phyloP scores from a whole-genome alignment of 2,329 filamentous ascomycete species.

The Monosporascus sp. region DNA sequence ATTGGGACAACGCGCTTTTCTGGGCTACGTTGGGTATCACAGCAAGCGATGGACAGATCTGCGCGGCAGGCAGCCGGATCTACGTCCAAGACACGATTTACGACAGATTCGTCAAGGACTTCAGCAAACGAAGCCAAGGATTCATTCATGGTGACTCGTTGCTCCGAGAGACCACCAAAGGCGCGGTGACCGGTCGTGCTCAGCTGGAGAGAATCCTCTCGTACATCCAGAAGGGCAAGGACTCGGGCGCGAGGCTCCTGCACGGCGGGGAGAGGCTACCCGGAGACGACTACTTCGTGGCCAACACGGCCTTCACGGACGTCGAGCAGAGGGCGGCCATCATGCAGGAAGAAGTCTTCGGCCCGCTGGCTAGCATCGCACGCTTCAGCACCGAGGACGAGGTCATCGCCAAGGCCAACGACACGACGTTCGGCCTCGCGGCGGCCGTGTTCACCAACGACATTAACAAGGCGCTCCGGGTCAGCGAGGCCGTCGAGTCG shows the following conservation, averaged over 20 bases:
- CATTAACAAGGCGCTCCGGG: constrained; percentile 33
- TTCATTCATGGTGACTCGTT: constrained; percentile 60
- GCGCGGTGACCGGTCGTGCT: constrained; percentile 60
- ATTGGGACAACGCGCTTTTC: constrained; percentile 52
- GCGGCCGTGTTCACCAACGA: constrained; percentile 52
- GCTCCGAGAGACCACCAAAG: constrained; percentile 57
- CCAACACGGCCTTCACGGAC: constrained; percentile 24
- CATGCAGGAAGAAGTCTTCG: constrained; percentile 25
- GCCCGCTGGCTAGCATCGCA: constrained; percentile 22
- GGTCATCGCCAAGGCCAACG: constrained; percentile 22
- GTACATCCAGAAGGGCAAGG: constrained; percentile 61
- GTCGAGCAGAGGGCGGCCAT: constrained; percentile 23
- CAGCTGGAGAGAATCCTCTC: constrained; percentile 61
- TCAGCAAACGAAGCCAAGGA: constrained; percentile 50
- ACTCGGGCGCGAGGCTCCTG: constrained; percentile 54
- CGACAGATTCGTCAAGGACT: neutral
- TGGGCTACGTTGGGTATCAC: constrained; percentile 44
- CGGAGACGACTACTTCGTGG: constrained; percentile 22
- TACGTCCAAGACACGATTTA: constrained; percentile 58
- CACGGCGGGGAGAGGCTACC: constrained; percentile 40
- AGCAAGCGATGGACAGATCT: constrained; percentile 25
- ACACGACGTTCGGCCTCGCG: constrained; percentile 50
- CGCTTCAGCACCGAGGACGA: constrained; percentile 21
- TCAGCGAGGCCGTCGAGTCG: constrained; percentile 47
- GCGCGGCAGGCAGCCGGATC: constrained; percentile 55